phyloP scores from a whole-genome alignment of 1,284 basidiomycete genomes.

The Amylostereum chailletii region DNA sequence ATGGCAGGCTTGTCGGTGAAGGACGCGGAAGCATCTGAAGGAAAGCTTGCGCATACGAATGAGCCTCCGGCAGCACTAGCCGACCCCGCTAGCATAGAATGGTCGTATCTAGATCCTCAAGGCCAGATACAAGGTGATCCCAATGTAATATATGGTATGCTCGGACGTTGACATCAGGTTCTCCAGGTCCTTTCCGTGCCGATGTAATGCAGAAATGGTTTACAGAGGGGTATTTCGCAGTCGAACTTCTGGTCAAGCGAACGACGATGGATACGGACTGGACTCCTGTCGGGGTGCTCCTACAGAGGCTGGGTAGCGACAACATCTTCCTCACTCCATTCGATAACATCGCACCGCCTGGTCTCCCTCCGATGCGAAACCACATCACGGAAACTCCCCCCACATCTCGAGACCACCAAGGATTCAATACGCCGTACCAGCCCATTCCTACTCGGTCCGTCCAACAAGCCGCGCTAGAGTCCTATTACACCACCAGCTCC shows the following conservation, averaged over 20 bases:
- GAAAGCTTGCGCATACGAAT: slow-evolving; percentile 12
- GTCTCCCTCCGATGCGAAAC: slow-evolving; percentile 39
- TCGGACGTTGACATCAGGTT: background rate
- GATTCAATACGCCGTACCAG: slow-evolving; percentile 48
- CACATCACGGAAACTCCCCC: slow-evolving; percentile 30
- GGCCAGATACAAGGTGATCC: slow-evolving; percentile 79
- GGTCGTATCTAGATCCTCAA: slow-evolving; percentile 89
- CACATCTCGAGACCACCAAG: slow-evolving; percentile 26
- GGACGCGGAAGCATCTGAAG: background rate
- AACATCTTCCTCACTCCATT: slow-evolving; percentile 59
- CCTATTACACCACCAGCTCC: slow-evolving; percentile 43
- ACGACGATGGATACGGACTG: slow-evolving; percentile 57
- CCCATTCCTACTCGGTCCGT: slow-evolving; percentile 53
- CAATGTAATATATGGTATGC: background rate
- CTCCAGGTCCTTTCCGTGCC: slow-evolving; percentile 81
- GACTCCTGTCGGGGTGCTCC: slow-evolving; percentile 53
- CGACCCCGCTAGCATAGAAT: slow-evolving; percentile 69
- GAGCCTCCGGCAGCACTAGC: slow-evolving; percentile 36
- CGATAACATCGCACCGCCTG: slow-evolving; percentile 36
- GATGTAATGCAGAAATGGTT: slow-evolving; percentile 96
- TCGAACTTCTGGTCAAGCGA: slow-evolving; percentile 80
- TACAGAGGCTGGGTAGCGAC: slow-evolving; percentile 38
- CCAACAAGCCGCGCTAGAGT: slow-evolving; percentile 50
- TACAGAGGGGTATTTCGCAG: slow-evolving; percentile 85
- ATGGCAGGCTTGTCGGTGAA: background rate